A percentile compares a stretch with the other conserved stretches of the same genome.
These are phyloP conservation scores for Penicillium cataractarum DNA, from an alignment of 495 filamentous ascomycete species.

Conservation along the genomic window DNA sequence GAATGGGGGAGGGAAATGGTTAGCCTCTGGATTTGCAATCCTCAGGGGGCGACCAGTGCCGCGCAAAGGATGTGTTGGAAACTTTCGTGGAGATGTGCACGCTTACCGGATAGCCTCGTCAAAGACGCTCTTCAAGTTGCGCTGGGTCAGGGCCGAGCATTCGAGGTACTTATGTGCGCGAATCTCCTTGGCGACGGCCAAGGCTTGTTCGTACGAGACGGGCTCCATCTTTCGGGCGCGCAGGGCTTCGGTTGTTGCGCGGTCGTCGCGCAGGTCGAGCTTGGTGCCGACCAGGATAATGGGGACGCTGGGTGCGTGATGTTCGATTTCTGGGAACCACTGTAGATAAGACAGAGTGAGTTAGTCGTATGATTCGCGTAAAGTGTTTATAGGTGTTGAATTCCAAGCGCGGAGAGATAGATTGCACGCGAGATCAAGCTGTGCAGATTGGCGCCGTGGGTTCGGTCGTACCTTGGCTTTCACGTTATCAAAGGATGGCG, in stretches of 20 bases:
- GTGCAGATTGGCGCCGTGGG: background rate
- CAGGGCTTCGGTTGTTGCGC: conserved; percentile 73
- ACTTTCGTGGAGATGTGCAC: background rate
- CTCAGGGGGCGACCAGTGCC: too few relatives aligned
- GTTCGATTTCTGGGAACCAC: conserved; percentile 97
- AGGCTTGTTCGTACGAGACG: conserved; percentile 85
- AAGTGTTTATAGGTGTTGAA: background rate
- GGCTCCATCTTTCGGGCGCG: conserved; percentile 88
- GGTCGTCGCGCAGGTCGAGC: conserved; percentile 91
- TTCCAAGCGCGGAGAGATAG: background rate
- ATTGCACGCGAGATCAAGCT: background rate
- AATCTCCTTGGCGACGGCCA: conserved; percentile 87
- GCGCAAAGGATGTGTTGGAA: too few relatives aligned
- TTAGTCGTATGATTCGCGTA: background rate
- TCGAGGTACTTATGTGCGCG: conserved; percentile 93
- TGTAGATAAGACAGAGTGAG: conserved; percentile 38
- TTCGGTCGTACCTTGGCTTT: conserved; percentile 75
- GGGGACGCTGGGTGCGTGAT: conserved; percentile 92
- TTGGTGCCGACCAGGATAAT: conserved; percentile 98
- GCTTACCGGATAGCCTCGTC: conserved; percentile 91
- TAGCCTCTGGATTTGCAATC: background rate
- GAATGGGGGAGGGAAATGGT: background rate
- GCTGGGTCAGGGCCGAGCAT: conserved; percentile 96
- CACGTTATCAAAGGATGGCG: conserved; percentile 96
- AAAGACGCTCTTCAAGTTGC: conserved; percentile 96